A percentile compares a stretch with the other conserved stretches of the same genome.
Evolutionary conservation across 495 filamentous ascomycete species (phyloP).

Genomic region (Xanthoparmelia taractica): DNA sequence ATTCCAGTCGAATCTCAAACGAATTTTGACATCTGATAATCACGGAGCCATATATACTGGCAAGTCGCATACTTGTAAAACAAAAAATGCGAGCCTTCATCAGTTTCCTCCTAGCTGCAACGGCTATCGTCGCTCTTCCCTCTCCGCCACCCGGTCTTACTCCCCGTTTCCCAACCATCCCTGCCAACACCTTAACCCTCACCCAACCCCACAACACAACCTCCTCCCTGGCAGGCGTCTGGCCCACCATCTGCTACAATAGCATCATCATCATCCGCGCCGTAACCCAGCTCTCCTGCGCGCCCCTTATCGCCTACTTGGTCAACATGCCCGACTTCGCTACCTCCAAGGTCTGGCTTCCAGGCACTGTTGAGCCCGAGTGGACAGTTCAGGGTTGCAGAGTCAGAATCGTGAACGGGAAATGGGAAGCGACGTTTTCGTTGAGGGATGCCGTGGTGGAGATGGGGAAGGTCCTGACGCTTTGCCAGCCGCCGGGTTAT

Average conservation of each 20-base stretch:
- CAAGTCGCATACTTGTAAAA: no score
- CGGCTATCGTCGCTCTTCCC: not conserved
- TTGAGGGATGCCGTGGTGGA: not conserved
- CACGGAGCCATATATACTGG: no score
- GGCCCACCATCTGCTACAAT: not conserved
- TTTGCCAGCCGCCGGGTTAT: not conserved
- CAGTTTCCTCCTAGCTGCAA: not conserved
- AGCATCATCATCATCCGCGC: no score
- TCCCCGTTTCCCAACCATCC: no score
- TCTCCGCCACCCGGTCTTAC: no score
- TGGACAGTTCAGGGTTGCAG: not conserved
- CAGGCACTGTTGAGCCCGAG: not conserved
- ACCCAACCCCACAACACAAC: no score
- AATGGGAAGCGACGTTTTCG: not conserved
- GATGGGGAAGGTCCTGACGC: not conserved
- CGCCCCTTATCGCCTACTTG: not conserved
- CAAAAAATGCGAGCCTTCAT: not conserved
- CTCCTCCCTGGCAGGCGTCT: not conserved
- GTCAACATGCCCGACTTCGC: not conserved
- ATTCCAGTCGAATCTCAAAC: no score
- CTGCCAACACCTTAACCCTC: no score
- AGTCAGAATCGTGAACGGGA: not conserved
- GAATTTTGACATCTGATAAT: no score
- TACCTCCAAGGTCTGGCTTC: not conserved
- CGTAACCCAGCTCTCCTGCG: not conserved